Base-by-base conservation (phyloP, 495 filamentous ascomycete species). In the Daldinia bambusicola region DNA sequence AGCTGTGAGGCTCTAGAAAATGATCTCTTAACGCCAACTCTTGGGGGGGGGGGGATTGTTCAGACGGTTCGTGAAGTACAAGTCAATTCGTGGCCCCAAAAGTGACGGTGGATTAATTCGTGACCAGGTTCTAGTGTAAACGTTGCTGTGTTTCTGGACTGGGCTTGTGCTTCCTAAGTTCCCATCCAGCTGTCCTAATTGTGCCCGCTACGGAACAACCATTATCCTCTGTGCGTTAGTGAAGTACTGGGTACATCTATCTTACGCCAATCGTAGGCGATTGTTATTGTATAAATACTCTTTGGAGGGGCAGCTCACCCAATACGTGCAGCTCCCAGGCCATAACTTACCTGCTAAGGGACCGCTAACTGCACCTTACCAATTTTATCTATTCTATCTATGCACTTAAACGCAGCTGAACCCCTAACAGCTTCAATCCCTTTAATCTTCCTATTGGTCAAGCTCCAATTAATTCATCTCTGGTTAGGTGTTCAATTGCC, bases 61-160 rank as follows among this genome's bases (percentile, higher is more conserved):
- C 12, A 34, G 30, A 41, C 16, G 30, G 59, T 41, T 60, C 30
- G 31, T 65, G 20, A 36, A 55, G 56, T 51, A 48, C 38, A 66
- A 66, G 61, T 63, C 58, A 71, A 71, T 71, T 71, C 69, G 69
- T 72, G 69, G 63, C 69, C 69, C 69, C 63, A 72, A 72, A 72
- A 67, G 69, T 72, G 69, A 72, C 69, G 59, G 69, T 66, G 63
- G 69, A 63, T 71, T 66, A 67, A 67, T 71, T 67, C 69, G 37
- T 62, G 41, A 57, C 52, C 18, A 18, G 45, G 14, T 16, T 59
- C 45, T 58, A 26, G 26, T 26, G 26, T 26, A 40, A 41, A 36
- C 31, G 43, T 45, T 38, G 59, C 16, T 7, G 22, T 32, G 63
- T 34, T 38, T 59, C 55, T 53, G 16, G 16, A 20, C 43, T 52